Conservation (phyloP, 805 yeast species). For the Scheffersomyces amazonensis region DNA sequence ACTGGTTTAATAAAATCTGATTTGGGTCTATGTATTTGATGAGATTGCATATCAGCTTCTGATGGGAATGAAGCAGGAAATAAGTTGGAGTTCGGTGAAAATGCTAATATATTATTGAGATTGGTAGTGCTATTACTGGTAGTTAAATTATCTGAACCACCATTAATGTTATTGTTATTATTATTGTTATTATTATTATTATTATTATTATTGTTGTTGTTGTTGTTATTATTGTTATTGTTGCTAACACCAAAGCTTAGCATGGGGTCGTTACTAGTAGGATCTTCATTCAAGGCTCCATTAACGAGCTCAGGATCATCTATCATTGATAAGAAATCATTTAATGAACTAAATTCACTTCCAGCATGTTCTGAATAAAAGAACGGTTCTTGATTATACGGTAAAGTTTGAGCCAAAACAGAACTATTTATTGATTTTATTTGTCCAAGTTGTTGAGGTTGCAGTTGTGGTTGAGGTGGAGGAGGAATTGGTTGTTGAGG, state of each 20-base stretch:
- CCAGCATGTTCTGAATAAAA: conserved; percentile 92
- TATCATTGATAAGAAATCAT: conserved; percentile 84
- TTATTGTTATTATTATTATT: background rate
- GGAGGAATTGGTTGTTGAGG: background rate
- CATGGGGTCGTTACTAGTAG: conserved; percentile 15
- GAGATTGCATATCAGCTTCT: conserved; percentile 5
- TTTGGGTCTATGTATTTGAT: conserved; percentile 3
- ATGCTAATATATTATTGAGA: conserved; percentile 21
- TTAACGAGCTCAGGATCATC: conserved; percentile 77
- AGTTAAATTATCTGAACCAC: too few species aligned
- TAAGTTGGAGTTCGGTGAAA: conserved; percentile 25
- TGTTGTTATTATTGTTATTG: conserved; percentile 6
- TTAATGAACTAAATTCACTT: conserved; percentile 84
- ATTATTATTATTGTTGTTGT: conserved; percentile 3
- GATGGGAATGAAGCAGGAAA: conserved; percentile 12
- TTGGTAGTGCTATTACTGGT: conserved; percentile 11
- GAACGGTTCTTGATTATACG: conserved; percentile 64
- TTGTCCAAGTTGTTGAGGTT: conserved; percentile 5
- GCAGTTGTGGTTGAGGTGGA: conserved; percentile 3
- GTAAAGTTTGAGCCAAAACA: conserved; percentile 38
- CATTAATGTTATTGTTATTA: background rate
- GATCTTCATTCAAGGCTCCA: conserved; percentile 32
- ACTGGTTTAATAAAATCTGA: conserved; percentile 1
- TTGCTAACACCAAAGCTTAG: conserved; percentile 17
- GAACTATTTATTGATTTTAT: conserved; percentile 16